Conservation (phyloP, 495 filamentous ascomycete genomes). For the Trichoderma orchidacearum region DNA sequence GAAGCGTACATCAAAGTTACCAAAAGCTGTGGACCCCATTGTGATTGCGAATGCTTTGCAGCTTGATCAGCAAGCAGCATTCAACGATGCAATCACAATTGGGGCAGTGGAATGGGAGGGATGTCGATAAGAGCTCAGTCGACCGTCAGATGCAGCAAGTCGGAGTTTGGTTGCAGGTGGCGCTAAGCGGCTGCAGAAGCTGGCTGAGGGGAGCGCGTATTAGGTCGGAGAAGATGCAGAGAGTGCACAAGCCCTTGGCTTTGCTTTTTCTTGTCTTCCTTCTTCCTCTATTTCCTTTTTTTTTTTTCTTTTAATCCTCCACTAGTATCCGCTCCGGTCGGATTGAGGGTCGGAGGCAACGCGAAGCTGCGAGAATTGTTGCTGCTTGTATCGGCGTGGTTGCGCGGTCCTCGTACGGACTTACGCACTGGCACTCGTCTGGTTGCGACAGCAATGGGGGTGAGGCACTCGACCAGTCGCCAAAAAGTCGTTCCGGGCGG, state of each 20-base stretch:
- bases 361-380: not conserved
- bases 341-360: not conserved
- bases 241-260: not conserved
- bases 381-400: not conserved
- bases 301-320: not conserved
- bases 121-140: not conserved
- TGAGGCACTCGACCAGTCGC: not conserved
- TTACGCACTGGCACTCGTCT: no score
- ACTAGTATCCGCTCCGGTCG: not conserved
- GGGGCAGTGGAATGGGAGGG: not conserved
- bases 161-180: not conserved
- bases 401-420: not conserved
- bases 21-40: conserved; percentile 64
- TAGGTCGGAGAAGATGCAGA: not conserved
- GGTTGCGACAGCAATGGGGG: not conserved
- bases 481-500: not conserved
- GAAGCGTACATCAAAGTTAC: conserved; percentile 71
- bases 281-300: not conserved
- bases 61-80: not conserved
- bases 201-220: not conserved
- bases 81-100: conserved; percentile 1
- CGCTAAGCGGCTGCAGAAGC: not conserved
- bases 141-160: not conserved
- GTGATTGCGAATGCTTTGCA: conserved; percentile 7
- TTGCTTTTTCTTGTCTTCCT: not conserved